These are phyloP conservation scores for Lyophyllum semitale DNA, from an alignment of 768 basidiomycete species.

Conservation along the genomic window DNA sequence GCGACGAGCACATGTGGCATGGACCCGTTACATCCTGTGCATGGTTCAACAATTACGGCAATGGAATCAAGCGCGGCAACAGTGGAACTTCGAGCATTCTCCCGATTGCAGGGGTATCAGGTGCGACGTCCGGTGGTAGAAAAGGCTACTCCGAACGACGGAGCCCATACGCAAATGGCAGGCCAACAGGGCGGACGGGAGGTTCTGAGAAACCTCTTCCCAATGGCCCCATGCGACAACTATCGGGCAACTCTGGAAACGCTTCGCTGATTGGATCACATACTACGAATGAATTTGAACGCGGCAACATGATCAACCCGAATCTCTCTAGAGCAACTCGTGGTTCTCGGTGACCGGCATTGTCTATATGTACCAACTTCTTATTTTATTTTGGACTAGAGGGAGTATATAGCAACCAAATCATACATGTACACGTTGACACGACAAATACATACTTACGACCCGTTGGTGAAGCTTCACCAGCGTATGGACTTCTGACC, in stretches of 20 bases:
- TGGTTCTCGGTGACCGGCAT: slow-evolving; percentile 25
- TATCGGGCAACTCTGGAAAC: slow-evolving; percentile 29
- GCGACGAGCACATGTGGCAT: slow-evolving; percentile 65
- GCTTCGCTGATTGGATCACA: slow-evolving; percentile 33
- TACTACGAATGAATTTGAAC: slow-evolving; percentile 37
- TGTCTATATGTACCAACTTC: slow-evolving; percentile 6
- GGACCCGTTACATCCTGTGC: slow-evolving; percentile 70
- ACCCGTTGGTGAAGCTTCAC: too few species aligned
- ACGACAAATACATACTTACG: not conserved
- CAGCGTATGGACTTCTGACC: too few species aligned
- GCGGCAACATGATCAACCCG: slow-evolving; percentile 45
- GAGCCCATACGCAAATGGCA: slow-evolving; percentile 18
- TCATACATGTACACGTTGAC: slow-evolving; percentile 1
- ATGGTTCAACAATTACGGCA: slow-evolving; percentile 64
- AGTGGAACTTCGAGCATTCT: slow-evolving; percentile 39
- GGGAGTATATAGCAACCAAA: not conserved
- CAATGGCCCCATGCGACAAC: slow-evolving; percentile 29
- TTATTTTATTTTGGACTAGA: not conserved
- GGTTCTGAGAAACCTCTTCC: slow-evolving; percentile 26
- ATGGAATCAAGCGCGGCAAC: slow-evolving; percentile 35
- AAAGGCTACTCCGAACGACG: slow-evolving; percentile 12
- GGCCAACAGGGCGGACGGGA: slow-evolving; percentile 12
- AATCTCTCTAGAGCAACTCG: slow-evolving; percentile 25
- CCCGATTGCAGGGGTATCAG: slow-evolving; percentile 26
- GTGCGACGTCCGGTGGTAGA: slow-evolving; percentile 2